Evolutionary conservation across 176 grass and related monocot genomes (phyloP).

Genomic region (Themeda triandra): DNA sequence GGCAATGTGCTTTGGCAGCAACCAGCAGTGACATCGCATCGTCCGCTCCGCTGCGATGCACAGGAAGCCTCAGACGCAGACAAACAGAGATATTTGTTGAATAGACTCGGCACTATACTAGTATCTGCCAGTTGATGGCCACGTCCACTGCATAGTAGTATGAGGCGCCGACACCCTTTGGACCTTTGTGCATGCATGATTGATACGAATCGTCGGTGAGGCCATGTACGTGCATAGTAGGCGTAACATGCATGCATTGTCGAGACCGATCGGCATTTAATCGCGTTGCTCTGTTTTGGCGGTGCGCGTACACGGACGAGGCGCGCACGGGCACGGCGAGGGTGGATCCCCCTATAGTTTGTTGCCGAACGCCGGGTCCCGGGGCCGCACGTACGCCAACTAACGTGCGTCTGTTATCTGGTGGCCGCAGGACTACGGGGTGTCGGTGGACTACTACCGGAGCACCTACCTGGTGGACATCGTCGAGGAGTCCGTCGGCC

Average conservation of each 20-base stretch:
- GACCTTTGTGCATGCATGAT: background rate
- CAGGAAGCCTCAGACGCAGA: background rate
- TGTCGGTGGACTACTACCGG: conserved; percentile 74
- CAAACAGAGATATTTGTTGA: background rate
- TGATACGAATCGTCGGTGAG: background rate
- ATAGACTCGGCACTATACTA: background rate
- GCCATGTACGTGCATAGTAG: background rate
- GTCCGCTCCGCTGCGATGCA: background rate
- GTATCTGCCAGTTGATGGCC: background rate
- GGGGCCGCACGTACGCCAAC: background rate
- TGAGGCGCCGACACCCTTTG: conserved; percentile 7
- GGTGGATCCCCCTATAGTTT: no score
- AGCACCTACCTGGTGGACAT: conserved; percentile 93
- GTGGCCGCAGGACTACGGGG: conserved; percentile 54
- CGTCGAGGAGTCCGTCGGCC: conserved; percentile 52
- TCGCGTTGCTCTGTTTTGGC: background rate
- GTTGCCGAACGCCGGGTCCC: no score
- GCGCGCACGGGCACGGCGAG: background rate
- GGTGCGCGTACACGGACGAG: background rate
- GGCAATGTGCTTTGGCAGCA: background rate
- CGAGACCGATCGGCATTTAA: background rate
- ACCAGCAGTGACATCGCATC: conserved; percentile 16
- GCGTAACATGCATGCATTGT: background rate
- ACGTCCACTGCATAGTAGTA: background rate
- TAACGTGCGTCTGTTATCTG: background rate